Conservation (phyloP, 2,329 filamentous ascomycete genomes). For the Penicillium brevicompactum region DNA sequence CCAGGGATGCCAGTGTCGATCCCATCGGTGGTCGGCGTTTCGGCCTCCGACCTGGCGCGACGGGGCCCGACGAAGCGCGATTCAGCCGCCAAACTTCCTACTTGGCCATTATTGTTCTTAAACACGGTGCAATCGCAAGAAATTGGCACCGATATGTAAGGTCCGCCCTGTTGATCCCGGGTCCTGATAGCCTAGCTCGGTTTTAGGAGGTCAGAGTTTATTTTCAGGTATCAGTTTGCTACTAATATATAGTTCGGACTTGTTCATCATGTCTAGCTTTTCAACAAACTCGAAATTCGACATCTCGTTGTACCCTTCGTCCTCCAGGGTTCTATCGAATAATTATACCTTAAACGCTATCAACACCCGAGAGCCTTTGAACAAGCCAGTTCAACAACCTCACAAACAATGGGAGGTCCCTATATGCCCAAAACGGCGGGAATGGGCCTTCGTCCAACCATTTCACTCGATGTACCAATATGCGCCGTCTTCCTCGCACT, state of each 20-base stretch:
- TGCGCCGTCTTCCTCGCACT: constrained; percentile 61
- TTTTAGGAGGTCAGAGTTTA: background rate
- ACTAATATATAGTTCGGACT: background rate
- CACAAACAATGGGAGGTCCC: constrained; percentile 23
- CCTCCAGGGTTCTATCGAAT: too few relatives aligned
- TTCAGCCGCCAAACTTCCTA: background rate
- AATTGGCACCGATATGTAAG: background rate
- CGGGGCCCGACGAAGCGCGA: background rate
- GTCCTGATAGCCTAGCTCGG: background rate
- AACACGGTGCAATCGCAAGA: background rate
- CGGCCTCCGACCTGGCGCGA: background rate
- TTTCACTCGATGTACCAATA: constrained; percentile 65
- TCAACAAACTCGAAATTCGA: background rate
- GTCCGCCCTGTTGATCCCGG: background rate
- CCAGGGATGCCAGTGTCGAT: background rate
- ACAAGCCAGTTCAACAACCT: background rate
- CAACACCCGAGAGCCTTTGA: background rate
- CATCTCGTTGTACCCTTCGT: too few relatives aligned
- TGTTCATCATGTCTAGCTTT: background rate
- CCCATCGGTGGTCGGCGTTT: constrained; percentile 5
- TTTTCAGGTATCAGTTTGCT: background rate
- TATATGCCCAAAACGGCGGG: constrained; percentile 35
- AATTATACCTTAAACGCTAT: too few relatives aligned
- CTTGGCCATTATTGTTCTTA: background rate
- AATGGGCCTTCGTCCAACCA: constrained; percentile 54